Evolutionary conservation across 2,329 filamentous ascomycete species (phyloP).

Genomic region (Venturia asperata): DNA sequence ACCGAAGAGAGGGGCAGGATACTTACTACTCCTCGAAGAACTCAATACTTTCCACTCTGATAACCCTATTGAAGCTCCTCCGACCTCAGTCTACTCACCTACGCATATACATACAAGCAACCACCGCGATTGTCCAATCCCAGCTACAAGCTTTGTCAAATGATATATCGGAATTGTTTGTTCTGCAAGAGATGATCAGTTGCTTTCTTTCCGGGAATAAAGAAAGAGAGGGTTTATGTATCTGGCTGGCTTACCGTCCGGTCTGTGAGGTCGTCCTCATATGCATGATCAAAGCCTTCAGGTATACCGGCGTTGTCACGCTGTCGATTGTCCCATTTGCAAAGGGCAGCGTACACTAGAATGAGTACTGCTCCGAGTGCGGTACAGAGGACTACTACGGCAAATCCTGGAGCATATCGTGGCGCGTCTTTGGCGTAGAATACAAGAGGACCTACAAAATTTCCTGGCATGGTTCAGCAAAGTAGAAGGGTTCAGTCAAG

Average conservation of each 20-base stretch:
- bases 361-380: conserved; percentile 32
- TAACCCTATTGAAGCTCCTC: background rate
- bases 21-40: background rate
- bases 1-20: background rate
- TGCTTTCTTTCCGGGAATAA: too few species aligned
- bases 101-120: too few species aligned
- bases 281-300: conserved; percentile 18
- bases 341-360: conserved; percentile 40
- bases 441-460: conserved; percentile 40
- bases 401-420: conserved; percentile 35
- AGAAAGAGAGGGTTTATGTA: too few species aligned
- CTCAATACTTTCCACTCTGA: background rate
- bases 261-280: conserved; percentile 17
- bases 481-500: too few species aligned
- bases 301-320: conserved; percentile 26
- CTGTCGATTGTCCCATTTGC: conserved; percentile 38
- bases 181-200: conserved; percentile 11
- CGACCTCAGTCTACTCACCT: background rate
- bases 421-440: conserved; percentile 38
- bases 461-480: conserved; percentile 25
- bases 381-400: conserved; percentile 33
- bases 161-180: conserved; percentile 15
- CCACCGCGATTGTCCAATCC: too few species aligned
- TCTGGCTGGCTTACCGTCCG: background rate
- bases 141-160: background rate